Base-by-base conservation (phyloP, 78 protist species). In the Mantamonas sphyraenae region DNA sequence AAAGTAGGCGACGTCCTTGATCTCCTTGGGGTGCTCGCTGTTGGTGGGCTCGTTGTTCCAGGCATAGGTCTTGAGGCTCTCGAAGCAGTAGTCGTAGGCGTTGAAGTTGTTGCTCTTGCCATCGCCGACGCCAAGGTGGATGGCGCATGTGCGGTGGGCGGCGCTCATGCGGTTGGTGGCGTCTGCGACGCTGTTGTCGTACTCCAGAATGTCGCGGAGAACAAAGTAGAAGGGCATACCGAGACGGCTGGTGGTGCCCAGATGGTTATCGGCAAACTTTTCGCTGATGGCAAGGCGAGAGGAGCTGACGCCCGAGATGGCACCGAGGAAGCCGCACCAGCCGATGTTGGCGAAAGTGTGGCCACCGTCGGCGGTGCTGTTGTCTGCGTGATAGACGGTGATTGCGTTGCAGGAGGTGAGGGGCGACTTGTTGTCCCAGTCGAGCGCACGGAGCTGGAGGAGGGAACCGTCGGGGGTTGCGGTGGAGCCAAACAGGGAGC, bases 331-430 rank as follows among this genome's bases (percentile, higher is more conserved):
- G 34, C 71, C 71, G 8, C 55, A 3, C 53, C 53, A 66, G 45
- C 71, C 57, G 37, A 66, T 10, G 55, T 66, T 66, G 30, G 71
- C 71, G 20, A 66, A 66, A 9, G 71, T 22, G 39, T 66, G 55
- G n/a, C 71, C 71, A n/a, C n/a, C n/a, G n/a, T n/a, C n/a, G n/a
- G n/a, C n/a, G 3, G 65, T 4, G 5, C 7, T 3, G 65, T 4
- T 17, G 24, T 7, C 7, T 31, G 71, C 55, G 10, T 66, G 71
- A 37, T 66, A 66, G 30, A 66, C 19, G 7, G 10, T 10, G 5
- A 66, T 37, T 3, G 28, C 57, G 5, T 51, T 51, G 14, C 39
- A 37, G 57, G 17, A 8, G n/a, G 17, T 19, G 55, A 66, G 37
- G 16, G 39, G 26, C 16, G 61, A 51, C 9, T 42, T 12, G 24